Evolutionary conservation across 2,329 filamentous ascomycete genomes (phyloP), one percentile per base, ranked within the genome.

Genomic region (Fusarium secorum): DNA sequence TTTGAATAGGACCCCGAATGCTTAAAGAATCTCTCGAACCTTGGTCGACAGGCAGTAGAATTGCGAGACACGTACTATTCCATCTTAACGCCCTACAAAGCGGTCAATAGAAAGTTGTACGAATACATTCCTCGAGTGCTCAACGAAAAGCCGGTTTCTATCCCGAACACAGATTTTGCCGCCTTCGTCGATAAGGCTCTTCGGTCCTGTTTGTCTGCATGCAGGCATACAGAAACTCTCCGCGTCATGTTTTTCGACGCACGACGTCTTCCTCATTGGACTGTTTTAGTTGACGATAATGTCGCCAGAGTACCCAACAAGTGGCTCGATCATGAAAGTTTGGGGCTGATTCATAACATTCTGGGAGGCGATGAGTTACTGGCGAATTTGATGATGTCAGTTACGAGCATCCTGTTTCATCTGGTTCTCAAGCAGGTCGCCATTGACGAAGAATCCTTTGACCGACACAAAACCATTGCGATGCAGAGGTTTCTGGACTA

Each of bases 41-140:
- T 70, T 20, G 69, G 42, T 17, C 62, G 60, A 14, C 32, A 67
- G 18, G 59, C 56, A 15, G n/a, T 46, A 28, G 53, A 63, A 4
- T 11, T 73, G 5, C 24, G 24, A 26, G 33, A 70, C 11, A 33
- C 42, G 9, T 70, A 72, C 33, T 73, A 70, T 64, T 41, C 18
- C 9, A 56, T 60, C 17, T 38, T 72, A 7, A 22, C 38, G 1
- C 9, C 15, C 7, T 30, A 60, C 30, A 1, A 20, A 14, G 39
- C 54, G 17, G 11, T 68, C 13, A 44, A 46, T 6, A 63, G 60
- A 4, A 70, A 52, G 10, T 17, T 58, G 3, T 15, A 49, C 5
- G 45, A 67, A n/a, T 36, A 72, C 7, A 30, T 41, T 17, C 35
- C 46, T 4, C 60, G 35, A 28, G 70, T 73, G 22, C 24, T 49